Percentiles rank a stretch among this genome's conserved stretches.
phyloP scores from a whole-genome alignment of 108 stramenopile genomes.

The Skeletonema grethae region DNA sequence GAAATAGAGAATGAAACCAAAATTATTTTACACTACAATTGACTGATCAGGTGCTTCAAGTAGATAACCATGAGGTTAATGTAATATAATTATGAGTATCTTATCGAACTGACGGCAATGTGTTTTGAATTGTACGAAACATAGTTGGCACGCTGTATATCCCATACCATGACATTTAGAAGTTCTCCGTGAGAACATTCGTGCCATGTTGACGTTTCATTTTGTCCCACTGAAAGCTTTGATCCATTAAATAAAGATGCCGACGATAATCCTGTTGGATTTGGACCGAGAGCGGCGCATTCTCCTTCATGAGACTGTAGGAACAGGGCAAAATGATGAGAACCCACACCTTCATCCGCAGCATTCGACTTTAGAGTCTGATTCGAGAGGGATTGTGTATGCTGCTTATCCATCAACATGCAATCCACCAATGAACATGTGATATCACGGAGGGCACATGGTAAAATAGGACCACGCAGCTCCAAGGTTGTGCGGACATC shows the following conservation, averaged over 20 bases:
- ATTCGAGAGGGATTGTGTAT: background rate
- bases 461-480: slow-evolving; percentile 57
- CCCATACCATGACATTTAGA: slow-evolving; percentile 23
- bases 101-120: background rate
- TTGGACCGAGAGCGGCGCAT: slow-evolving; percentile 4
- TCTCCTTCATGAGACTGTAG: slow-evolving; percentile 43
- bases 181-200: slow-evolving; percentile 14
- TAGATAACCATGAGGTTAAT: no score
- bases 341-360: slow-evolving; percentile 2
- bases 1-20: background rate
- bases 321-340: slow-evolving; percentile 36
- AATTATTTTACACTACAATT: no score
- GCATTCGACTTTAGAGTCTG: background rate
- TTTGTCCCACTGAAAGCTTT: slow-evolving; percentile 15
- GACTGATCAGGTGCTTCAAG: no score
- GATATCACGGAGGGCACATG: slow-evolving; percentile 58
- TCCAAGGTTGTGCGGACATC: slow-evolving; percentile 36
- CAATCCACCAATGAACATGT: slow-evolving; percentile 36
- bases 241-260: slow-evolving; percentile 37
- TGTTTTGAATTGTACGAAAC: slow-evolving; percentile 9
- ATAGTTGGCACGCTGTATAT: background rate
- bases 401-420: slow-evolving; percentile 18
- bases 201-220: slow-evolving; percentile 17
- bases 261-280: slow-evolving; percentile 27
- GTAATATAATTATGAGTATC: background rate